Base-by-base conservation (phyloP, 495 filamentous ascomycete genomes). In the Penicillium pulvis region DNA sequence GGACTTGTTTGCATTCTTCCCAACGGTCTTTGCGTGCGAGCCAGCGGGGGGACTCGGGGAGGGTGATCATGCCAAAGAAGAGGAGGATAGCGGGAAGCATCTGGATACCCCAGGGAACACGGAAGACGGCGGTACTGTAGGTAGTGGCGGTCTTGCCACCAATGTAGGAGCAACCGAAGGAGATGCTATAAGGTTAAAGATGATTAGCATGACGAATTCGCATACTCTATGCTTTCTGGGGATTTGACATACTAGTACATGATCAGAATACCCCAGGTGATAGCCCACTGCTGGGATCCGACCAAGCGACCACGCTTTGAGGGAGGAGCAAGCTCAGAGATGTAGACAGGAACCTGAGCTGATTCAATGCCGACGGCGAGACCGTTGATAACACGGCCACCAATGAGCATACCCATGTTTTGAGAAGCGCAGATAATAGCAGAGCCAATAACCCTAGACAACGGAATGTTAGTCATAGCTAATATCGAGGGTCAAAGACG, bases 41-140 rank as follows among this genome's bases (percentile, higher is more conserved):
- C 90, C 90, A 94, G 58, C 90, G 83, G 3, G 90, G 90, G 24
- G 87, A 90, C 62, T 93, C 88, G 16, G 90, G 90, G n/a, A 92
- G 78, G 64, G 90, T 72, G 35, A 83, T 64, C 56, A 92, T 79
- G 17, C 83, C 88, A 16, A 80, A 30, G 65, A 85, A 84, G 41
- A 92, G 80, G 36, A 90, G 64, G 42, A 88, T 55, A 11, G 87
- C 90, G 0, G 90, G 90, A 30, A 93, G 67, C 73, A 87, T 87
- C 72, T 93, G 90, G 2, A 92, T 63, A 60, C 81, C 90, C 90
- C 89, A 93, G 39, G 90, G 90, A 20, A 91, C 71, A 26, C 90
- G 79, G 78, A 88, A 94, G 11, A 88, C 79, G 0, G 81, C 76
- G 7, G 77, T 64, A 62, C 73, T 78, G 45, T 78, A 71, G 61